Evolutionary conservation across 2,329 filamentous ascomycete species (phyloP).

Genomic region (Phialophora expanda): DNA sequence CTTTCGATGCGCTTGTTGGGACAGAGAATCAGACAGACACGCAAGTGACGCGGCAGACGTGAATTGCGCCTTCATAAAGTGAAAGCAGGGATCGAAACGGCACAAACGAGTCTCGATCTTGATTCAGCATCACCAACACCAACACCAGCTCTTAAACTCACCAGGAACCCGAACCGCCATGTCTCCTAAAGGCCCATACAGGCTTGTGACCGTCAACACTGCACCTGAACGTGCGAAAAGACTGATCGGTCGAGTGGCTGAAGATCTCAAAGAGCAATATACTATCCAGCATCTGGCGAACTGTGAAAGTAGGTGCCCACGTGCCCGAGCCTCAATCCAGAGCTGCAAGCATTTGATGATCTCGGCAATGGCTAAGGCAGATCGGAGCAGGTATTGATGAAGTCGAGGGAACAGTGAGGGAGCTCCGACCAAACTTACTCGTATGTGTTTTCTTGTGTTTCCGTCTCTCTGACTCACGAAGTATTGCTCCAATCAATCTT

Average conservation of each 20-base stretch:
- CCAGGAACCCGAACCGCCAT: constrained; percentile 21
- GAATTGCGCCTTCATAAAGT: not conserved
- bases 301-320: constrained; percentile 58
- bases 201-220: constrained; percentile 71
- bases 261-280: constrained; percentile 67
- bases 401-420: constrained; percentile 59
- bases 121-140: not conserved
- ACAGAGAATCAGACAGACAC: too few species aligned
- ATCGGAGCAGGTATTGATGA: constrained; percentile 57
- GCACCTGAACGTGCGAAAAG: constrained; percentile 68
- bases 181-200: constrained; percentile 62
- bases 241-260: constrained; percentile 65
- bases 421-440: constrained; percentile 60
- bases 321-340: not conserved
- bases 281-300: constrained; percentile 68
- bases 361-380: not conserved
- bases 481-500: constrained; percentile 30
- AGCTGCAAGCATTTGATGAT: not conserved
- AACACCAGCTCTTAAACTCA: not conserved
- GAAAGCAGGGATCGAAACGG: not conserved
- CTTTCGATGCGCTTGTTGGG: too few species aligned
- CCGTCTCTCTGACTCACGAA: not conserved
- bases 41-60: not conserved
- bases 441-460: constrained; percentile 47
- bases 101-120: not conserved